Conservation (phyloP, 1,284 basidiomycete genomes). For the Apiotrichum porosum region DNA sequence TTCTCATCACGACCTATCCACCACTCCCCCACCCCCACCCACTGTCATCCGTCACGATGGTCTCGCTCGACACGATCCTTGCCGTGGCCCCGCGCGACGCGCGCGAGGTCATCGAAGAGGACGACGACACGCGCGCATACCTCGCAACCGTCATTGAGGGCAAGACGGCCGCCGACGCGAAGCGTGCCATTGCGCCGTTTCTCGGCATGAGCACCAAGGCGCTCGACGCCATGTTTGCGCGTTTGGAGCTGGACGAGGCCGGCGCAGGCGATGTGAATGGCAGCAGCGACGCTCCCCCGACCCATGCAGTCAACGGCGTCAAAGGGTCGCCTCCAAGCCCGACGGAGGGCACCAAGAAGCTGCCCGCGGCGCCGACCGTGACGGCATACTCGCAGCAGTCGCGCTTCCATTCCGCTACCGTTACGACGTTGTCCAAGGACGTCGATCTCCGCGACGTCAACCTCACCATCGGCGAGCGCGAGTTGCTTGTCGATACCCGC, state of each 20-base stretch:
- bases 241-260: neutral
- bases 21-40: neutral
- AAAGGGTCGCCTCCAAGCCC: no score
- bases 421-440: conserved; percentile 48
- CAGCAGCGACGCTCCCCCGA: neutral
- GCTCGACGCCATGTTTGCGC: conserved; percentile 12
- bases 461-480: conserved; percentile 52
- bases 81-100: conserved; percentile 8
- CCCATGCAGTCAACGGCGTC: neutral
- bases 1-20: neutral
- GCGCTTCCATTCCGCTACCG: conserved; percentile 53
- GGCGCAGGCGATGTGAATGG: neutral
- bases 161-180: conserved; percentile 1
- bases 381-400: conserved; percentile 42
- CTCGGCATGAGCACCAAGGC: conserved; percentile 10
- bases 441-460: conserved; percentile 55
- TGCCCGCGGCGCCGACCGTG: neutral
- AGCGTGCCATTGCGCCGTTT: conserved; percentile 11
- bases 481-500: conserved; percentile 56
- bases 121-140: conserved; percentile 11
- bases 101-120: conserved; percentile 9
- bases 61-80: conserved; percentile 12
- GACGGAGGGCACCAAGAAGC: conserved; percentile 1
- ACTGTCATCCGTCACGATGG: conserved; percentile 3
- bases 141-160: conserved; percentile 5